These are phyloP conservation scores for Neurospora sp. DNA, from an alignment of 495 filamentous ascomycete genomes.

Conservation along the genomic window DNA sequence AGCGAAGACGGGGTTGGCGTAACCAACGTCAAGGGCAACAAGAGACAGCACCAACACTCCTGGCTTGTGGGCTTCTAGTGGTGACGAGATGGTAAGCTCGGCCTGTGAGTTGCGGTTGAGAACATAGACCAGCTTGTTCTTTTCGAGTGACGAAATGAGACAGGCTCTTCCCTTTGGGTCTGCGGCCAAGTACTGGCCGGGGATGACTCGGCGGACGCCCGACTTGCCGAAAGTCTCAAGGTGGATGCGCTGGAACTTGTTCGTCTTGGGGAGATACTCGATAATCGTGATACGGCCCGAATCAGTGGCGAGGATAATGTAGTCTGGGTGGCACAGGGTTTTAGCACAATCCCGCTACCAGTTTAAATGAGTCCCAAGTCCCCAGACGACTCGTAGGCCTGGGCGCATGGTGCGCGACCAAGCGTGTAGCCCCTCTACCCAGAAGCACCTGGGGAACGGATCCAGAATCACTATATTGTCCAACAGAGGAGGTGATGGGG, in stretches of 20 bases:
- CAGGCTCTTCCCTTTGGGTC: constrained; percentile 95
- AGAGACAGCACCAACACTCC: constrained; percentile 84
- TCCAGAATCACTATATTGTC: constrained; percentile 91
- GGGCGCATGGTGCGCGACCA: constrained; percentile 8
- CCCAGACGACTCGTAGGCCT: constrained; percentile 12
- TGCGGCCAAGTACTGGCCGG: constrained; percentile 86
- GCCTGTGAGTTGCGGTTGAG: constrained; percentile 91
- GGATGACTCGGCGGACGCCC: constrained; percentile 85
- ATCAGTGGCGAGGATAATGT: constrained; percentile 90
- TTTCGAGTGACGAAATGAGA: constrained; percentile 87
- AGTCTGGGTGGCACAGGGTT: constrained; percentile 54
- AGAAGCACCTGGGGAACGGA: constrained; percentile 42
- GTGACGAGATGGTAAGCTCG: constrained; percentile 91
- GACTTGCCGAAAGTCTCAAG: constrained; percentile 97
- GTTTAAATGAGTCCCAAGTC: constrained; percentile 5
- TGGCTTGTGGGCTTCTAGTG: constrained; percentile 94
- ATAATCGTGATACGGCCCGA: constrained; percentile 90
- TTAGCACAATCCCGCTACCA: constrained; percentile 48
- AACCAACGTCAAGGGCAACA: constrained; percentile 82
- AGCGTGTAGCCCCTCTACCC: constrained; percentile 6
- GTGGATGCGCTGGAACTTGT: constrained; percentile 81
- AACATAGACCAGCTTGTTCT: constrained; percentile 99
- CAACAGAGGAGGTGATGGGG: constrained; percentile 26
- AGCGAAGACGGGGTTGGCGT: constrained; percentile 94
- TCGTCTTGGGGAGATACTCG: constrained; percentile 80